A percentile compares a stretch with the other conserved stretches of the same genome.
These are phyloP conservation scores for Suillus fuscotomentosus DNA, from an alignment of 768 basidiomycete species.

Conservation along the genomic window DNA sequence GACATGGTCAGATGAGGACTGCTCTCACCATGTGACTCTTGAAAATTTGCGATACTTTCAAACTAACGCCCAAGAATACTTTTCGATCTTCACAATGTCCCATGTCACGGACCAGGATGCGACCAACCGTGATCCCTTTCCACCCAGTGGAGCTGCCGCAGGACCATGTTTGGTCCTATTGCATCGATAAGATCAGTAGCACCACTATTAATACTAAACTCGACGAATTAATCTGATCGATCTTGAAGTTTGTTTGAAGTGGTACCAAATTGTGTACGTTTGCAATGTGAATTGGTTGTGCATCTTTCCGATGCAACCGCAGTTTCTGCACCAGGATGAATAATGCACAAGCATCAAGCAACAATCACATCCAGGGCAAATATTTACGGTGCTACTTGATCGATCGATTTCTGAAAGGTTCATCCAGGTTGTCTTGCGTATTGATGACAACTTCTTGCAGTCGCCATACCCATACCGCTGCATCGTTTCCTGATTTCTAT, in stretches of 20 bases:
- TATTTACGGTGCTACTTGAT: neutral
- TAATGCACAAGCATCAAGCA: neutral
- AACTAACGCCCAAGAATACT: neutral
- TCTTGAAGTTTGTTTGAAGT: neutral
- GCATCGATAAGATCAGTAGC: neutral
- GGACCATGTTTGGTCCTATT: neutral
- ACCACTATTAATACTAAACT: neutral
- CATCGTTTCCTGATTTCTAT: neutral
- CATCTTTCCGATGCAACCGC: neutral
- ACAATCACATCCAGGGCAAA: neutral
- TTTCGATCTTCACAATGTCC: neutral
- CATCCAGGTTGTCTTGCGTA: neutral
- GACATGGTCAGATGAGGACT: neutral
- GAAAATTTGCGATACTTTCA: neutral
- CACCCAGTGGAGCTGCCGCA: neutral
- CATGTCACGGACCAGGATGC: neutral
- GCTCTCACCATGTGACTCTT: neutral
- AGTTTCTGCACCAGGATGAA: neutral
- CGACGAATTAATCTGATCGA: neutral
- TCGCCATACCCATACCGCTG: no score
- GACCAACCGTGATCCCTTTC: neutral
- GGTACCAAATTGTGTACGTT: neutral
- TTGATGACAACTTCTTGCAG: no score
- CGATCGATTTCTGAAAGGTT: neutral
- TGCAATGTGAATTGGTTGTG: neutral